A percentile compares a stretch with the other conserved stretches of the same genome.
phyloP scores from a whole-genome alignment of 768 basidiomycete genomes.

The Xerocomellus intermedius region DNA sequence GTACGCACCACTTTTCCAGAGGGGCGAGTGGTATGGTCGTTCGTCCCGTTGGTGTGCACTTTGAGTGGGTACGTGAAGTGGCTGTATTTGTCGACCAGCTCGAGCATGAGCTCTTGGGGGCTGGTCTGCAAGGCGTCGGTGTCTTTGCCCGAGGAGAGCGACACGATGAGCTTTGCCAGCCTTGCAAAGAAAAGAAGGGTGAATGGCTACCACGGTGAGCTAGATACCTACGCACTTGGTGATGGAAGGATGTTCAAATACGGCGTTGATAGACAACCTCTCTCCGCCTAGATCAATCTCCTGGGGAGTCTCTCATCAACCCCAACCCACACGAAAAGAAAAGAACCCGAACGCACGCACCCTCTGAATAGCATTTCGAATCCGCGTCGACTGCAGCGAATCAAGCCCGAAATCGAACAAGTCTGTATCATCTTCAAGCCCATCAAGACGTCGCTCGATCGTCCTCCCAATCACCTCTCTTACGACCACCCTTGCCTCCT shows the following conservation, averaged over 20 bases:
- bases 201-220: not conserved
- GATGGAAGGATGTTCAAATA: slow-evolving; percentile 51
- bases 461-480: slow-evolving; percentile 21
- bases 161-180: slow-evolving; percentile 40
- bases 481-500: slow-evolving; percentile 10
- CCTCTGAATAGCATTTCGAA: slow-evolving; percentile 48
- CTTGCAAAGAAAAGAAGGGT: slow-evolving; percentile 16
- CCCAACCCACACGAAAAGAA: slow-evolving; percentile 15
- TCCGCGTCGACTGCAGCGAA: slow-evolving; percentile 50
- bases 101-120: slow-evolving; percentile 42
- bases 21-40: slow-evolving; percentile 5
- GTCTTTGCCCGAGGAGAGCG: slow-evolving; percentile 33
- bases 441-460: slow-evolving; percentile 15
- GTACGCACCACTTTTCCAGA: slow-evolving; percentile 18
- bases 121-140: slow-evolving; percentile 17
- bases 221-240: slow-evolving; percentile 28
- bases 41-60: slow-evolving; percentile 3
- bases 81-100: slow-evolving; percentile 45
- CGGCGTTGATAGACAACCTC: slow-evolving; percentile 31
- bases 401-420: slow-evolving; percentile 51
- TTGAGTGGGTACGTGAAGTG: slow-evolving; percentile 8
- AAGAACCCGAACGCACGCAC: slow-evolving; percentile 29
- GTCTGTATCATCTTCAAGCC: slow-evolving; percentile 36
- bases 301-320: not conserved
- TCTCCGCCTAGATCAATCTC: slow-evolving; percentile 21